Conservation (phyloP, 2,329 filamentous ascomycete genomes). For the Calonectria hawksworthii region DNA sequence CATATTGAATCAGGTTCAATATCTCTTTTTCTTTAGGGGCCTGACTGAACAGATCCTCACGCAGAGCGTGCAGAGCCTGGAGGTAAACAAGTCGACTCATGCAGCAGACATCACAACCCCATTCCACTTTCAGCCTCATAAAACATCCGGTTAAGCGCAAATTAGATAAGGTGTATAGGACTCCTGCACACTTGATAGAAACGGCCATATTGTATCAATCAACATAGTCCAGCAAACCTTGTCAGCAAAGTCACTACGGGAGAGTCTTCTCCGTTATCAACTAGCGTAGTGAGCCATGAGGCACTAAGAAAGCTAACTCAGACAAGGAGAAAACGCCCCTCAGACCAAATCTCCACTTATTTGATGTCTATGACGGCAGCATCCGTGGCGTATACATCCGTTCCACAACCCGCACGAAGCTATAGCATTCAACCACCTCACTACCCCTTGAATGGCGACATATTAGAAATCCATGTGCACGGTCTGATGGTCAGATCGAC, state of each 20-base stretch:
- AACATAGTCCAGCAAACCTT: background rate
- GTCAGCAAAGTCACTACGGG: background rate
- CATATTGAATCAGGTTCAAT: too few species aligned
- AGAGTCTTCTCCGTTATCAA: background rate
- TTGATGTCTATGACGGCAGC: background rate
- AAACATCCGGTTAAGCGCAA: fast-evolving
- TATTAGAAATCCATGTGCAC: background rate
- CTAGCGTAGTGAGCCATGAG: background rate
- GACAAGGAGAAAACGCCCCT: background rate
- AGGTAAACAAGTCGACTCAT: background rate
- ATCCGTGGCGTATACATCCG: background rate
- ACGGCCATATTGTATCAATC: background rate
- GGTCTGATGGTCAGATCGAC: background rate
- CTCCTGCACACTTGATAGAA: background rate
- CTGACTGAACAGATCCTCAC: background rate
- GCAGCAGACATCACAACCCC: background rate
- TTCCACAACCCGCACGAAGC: background rate
- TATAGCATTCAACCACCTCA: background rate
- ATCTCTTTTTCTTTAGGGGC: background rate
- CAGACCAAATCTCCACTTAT: background rate
- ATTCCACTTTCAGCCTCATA: background rate
- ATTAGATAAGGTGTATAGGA: background rate
- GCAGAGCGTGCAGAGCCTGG: background rate
- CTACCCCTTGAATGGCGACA: background rate
- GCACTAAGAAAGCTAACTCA: background rate